Evolutionary conservation across 768 basidiomycete genomes (phyloP).

Genomic region (Naematelia aurantialba): DNA sequence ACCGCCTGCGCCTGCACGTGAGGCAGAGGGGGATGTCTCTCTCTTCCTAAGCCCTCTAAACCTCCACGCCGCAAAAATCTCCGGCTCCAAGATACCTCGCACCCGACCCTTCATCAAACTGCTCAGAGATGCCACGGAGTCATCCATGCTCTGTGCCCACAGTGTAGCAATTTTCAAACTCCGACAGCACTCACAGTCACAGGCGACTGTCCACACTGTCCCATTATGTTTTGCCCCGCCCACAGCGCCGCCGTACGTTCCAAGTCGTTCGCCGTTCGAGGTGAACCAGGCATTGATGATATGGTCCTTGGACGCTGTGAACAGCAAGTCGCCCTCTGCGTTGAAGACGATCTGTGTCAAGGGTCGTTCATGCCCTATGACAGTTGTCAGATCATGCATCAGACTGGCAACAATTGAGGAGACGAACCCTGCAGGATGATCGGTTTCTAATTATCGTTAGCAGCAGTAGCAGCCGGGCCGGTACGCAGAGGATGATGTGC

Average conservation of each 20-base stretch:
- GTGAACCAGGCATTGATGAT: conserved; percentile 95
- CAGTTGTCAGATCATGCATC: background rate
- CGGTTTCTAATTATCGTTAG: conserved; percentile 64
- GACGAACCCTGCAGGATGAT: conserved; percentile 66
- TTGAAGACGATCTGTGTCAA: conserved; percentile 98
- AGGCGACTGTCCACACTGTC: conserved; percentile 91
- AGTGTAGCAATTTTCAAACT: too few relatives aligned
- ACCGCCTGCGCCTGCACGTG: too few relatives aligned
- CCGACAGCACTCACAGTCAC: conserved; percentile 70
- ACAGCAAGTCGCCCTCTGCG: conserved; percentile 88
- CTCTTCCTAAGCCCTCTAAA: too few relatives aligned
- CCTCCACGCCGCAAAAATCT: too few relatives aligned
- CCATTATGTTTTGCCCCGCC: conserved; percentile 64
- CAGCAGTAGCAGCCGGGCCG: background rate
- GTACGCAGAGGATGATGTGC: background rate
- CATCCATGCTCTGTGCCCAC: too few relatives aligned
- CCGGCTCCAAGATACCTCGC: too few relatives aligned
- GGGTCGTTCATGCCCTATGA: conserved; percentile 87
- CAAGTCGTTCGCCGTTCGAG: conserved; percentile 93
- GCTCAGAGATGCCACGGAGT: too few relatives aligned
- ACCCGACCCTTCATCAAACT: too few relatives aligned
- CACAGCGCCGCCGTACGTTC: conserved; percentile 75
- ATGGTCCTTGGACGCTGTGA: conserved; percentile 92
- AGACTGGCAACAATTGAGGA: background rate
- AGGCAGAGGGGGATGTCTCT: too few relatives aligned